Conservation (phyloP, 2,329 filamentous ascomycete species). For the Colletotrichum musae region DNA sequence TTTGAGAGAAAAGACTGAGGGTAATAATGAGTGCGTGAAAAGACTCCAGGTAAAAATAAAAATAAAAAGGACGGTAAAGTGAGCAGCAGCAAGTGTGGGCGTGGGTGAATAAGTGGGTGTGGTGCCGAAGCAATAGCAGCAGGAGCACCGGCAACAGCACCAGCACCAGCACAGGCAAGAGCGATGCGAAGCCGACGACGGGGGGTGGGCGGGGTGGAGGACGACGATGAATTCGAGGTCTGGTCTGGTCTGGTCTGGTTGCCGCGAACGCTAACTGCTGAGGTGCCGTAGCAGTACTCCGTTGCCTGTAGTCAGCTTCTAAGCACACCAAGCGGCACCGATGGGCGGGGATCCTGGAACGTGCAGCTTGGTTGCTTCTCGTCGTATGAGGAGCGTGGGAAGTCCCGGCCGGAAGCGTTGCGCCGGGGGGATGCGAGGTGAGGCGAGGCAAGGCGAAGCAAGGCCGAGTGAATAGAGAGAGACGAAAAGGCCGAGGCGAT, state of each 20-base stretch:
- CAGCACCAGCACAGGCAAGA: neutral
- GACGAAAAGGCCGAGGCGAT: neutral
- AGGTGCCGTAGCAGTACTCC: no score
- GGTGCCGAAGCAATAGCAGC: slow-evolving; percentile 27
- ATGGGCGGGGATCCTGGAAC: slow-evolving; percentile 33
- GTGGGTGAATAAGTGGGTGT: slow-evolving; percentile 37
- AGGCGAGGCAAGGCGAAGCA: no score
- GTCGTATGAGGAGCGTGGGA: slow-evolving; percentile 34
- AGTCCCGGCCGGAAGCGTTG: slow-evolving; percentile 34
- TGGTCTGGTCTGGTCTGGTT: neutral
- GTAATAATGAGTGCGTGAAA: slow-evolving; percentile 9
- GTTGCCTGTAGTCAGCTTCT: no score
- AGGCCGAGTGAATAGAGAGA: no score
- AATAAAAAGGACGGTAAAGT: slow-evolving; percentile 6
- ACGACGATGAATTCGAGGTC: neutral
- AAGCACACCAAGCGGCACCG: slow-evolving; percentile 14
- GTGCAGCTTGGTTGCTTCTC: slow-evolving; percentile 14
- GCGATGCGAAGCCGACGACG: slow-evolving; percentile 21
- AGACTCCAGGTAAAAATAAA: neutral
- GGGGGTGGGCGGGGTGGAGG: neutral
- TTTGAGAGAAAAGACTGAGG: slow-evolving; percentile 9
- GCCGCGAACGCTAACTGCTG: slow-evolving; percentile 18
- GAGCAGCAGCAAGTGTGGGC: slow-evolving; percentile 22
- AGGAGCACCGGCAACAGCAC: neutral
- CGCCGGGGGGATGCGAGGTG: neutral